Evolutionary conservation across 345 rosid species (phyloP), one percentile per base, ranked within the genome.

Genomic region (Gossypium sturtianum): DNA sequence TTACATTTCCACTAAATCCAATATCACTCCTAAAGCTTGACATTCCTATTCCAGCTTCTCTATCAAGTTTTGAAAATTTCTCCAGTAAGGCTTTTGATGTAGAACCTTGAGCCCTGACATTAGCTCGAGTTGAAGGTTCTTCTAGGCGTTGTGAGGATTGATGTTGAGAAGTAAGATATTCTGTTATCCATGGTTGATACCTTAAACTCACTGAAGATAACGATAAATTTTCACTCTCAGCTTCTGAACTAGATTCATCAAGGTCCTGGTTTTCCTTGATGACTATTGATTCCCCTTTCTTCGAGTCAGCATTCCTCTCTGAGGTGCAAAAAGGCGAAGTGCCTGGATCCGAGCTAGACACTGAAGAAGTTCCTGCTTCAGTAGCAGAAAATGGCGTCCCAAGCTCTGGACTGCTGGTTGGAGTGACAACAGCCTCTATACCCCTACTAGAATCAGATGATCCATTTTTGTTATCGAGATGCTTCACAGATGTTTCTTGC

Each of bases 351-450:
- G 93, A 90, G 82, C 98, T 96, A 4, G 99, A 91, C 61, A 93
- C 90, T 25, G 98, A 96, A 51, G 99, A 96, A 51, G 98, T 90
- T 72, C 90, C 99, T 2, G 91, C 97, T 84, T 96, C 99, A 20
- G 98, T 96, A 19, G 89, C 80, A 74, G 97, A 91, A 77, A 96
- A 96, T 27, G 99, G 92, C 41, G 98, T 90, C 75, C 99, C 94
- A 23, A 89, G 86, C 88, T 93, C 99, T 17, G 98, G 99, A 85
- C 97, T 93, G 72, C 97, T 90, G 2, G 89, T 88, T 69, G 99
- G 95, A 75, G 98, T 93, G 20, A 90, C 97, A 71, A 84, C 86
- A 2, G 89, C 91, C 44, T 91, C 97, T 11, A 23, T 59, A 59
- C 0, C 34, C 66, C 87, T 78, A 16, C 85, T 80, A 64, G 94